Evolutionary conservation across 345 rosid genomes (phyloP).

Genomic region (Camelina neglecta): DNA sequence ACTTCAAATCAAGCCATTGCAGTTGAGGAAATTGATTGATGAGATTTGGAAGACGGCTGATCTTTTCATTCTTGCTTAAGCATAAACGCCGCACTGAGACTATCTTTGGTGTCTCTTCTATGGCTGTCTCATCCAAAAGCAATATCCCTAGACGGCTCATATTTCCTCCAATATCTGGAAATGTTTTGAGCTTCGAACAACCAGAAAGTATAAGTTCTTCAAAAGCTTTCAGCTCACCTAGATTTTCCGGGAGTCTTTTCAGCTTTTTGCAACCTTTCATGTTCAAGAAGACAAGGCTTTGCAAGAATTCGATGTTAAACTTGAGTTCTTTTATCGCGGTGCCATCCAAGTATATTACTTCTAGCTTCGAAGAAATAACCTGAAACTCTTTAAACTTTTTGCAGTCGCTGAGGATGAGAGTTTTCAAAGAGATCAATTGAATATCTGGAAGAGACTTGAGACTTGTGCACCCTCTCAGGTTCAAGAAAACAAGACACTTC

Average conservation of each 20-base stretch:
- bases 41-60: neutral
- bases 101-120: constrained; percentile 1
- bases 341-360: constrained; percentile 26
- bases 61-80: constrained; percentile 24
- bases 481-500: constrained; percentile 22
- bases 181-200: constrained; percentile 23
- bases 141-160: constrained; percentile 9
- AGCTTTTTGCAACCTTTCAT: constrained; percentile 37
- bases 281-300: constrained; percentile 18
- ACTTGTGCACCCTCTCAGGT: constrained; percentile 30
- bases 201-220: constrained; percentile 24
- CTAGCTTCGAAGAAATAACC: constrained; percentile 11
- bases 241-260: constrained; percentile 11
- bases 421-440: neutral
- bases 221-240: constrained; percentile 10
- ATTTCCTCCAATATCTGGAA: neutral
- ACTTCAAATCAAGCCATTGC: constrained; percentile 34
- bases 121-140: constrained; percentile 27
- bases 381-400: constrained; percentile 8
- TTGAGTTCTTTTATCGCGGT: constrained; percentile 35
- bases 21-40: neutral
- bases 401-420: constrained; percentile 38
- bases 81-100: constrained; percentile 21
- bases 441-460: constrained; percentile 19
- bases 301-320: neutral